Evolutionary conservation across 2,329 filamentous ascomycete genomes (phyloP), one percentile per base, ranked within the genome.

Genomic region (Talaromyces rugulosus): DNA sequence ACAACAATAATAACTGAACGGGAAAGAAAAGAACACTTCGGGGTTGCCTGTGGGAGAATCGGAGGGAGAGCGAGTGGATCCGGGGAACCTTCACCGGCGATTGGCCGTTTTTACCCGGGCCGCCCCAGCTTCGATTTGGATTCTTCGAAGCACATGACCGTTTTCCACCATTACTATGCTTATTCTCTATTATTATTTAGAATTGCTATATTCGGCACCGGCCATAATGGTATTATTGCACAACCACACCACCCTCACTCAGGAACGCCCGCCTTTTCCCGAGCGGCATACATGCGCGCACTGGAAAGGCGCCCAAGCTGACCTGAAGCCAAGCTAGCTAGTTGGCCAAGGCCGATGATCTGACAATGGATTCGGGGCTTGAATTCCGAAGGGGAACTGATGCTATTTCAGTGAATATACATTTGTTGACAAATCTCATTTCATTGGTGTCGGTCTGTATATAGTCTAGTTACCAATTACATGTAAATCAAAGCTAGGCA

Each of bases 401-500:
- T 36, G 8, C 7, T 36, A 23, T 23, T 23, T 23, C 23, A 34
- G 33, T 34, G 5, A 34, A 12, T 14, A 34, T 34, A 23, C 23
- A 23, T 23, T 23, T 23, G 23, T 23, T 23, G 33, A 36, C 33
- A 12, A 36, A 36, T 36, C 33, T 23, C 23, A 23, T 23, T 23
- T 23, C 23, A 23, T 23, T 23, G 23, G 23, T 23, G 23, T 23
- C 12, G 12, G 33, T 36, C 42, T 47, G 42, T 47, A 47, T 23
- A 47, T 23, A 11, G 6, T 47, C 44, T 47, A 23, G 11, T 27
- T 8, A 47, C 44, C 23, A 18, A 23, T 16, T 47, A 27, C 18
- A n/a, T 12, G 11, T 5, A 27, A 9, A 9, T 27, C 18, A 1
- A 2, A 2, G 34, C 34, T 73, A 87, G 67, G 84, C 85, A 72